phyloP scores from a whole-genome alignment of 2,329 filamentous ascomycete genomes.

The Fusarium robinianum region DNA sequence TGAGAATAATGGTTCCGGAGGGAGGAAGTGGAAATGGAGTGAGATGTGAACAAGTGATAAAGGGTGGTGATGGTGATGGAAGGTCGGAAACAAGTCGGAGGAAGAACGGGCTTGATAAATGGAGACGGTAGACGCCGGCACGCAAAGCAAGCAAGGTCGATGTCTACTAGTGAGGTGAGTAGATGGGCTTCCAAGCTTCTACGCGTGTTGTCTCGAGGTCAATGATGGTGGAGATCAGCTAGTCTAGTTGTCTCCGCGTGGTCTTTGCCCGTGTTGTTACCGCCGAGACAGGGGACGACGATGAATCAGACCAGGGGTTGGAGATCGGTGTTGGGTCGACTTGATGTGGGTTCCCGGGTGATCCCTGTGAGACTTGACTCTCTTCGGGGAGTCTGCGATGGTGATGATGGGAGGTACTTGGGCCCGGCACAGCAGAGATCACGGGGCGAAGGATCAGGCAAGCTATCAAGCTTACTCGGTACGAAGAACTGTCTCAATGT shows the following conservation, averaged over 20 bases:
- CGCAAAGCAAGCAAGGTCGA: too few species aligned
- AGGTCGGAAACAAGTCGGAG: too few species aligned
- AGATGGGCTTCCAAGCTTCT: slow-evolving; percentile 16
- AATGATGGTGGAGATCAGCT: slow-evolving; percentile 23
- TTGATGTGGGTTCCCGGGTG: too few species aligned
- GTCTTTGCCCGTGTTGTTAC: slow-evolving; percentile 19
- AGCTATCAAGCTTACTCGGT: slow-evolving; percentile 8
- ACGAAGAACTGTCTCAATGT: slow-evolving; percentile 6
- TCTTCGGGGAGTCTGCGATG: too few species aligned
- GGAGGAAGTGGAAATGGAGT: too few species aligned
- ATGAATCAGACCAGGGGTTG: slow-evolving; percentile 14
- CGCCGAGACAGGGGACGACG: slow-evolving; percentile 11
- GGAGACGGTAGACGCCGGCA: neutral
- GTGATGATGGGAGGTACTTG: too few species aligned
- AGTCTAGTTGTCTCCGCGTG: slow-evolving; percentile 13
- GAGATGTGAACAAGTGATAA: too few species aligned
- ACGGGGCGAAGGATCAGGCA: slow-evolving; percentile 10
- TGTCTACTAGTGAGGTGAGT: slow-evolving; percentile 2
- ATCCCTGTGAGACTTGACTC: too few species aligned
- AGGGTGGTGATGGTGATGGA: too few species aligned
- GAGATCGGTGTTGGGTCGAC: slow-evolving; percentile 2
- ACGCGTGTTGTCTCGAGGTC: slow-evolving; percentile 23
- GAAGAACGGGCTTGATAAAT: slow-evolving; percentile 20
- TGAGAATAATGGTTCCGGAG: too few species aligned
- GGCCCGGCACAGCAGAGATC: slow-evolving; percentile 9